Evolutionary conservation across 805 yeast species (phyloP).

Genomic region (Lipomyces lipofer): DNA sequence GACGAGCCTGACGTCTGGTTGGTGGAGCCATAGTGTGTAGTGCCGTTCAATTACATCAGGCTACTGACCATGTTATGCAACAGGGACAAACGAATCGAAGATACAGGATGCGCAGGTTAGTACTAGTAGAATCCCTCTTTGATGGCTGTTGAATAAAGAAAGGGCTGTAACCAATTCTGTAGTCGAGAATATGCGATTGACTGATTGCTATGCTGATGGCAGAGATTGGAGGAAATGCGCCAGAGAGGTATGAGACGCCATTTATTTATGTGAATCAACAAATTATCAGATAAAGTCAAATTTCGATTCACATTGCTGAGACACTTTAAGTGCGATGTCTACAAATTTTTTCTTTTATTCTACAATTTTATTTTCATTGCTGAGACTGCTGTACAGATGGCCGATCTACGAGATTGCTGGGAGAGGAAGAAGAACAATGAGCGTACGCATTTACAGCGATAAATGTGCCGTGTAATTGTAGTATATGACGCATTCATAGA

Average conservation of each 20-base stretch:
- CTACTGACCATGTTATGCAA: too few relatives aligned
- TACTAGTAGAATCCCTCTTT: neutral
- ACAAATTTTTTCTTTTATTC: neutral
- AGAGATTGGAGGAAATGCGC: slow-evolving; percentile 74
- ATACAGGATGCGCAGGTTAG: slow-evolving; percentile 69
- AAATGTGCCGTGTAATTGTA: neutral
- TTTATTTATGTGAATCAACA: neutral
- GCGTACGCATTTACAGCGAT: slow-evolving; percentile 37
- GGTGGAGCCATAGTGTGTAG: too few relatives aligned
- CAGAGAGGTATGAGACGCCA: slow-evolving; percentile 51
- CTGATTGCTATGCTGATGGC: slow-evolving; percentile 75
- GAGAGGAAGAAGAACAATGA: slow-evolving; percentile 53
- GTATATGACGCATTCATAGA: neutral
- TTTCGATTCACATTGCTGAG: too few relatives aligned
- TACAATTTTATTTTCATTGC: neutral
- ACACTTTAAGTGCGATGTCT: too few relatives aligned
- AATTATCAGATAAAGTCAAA: neutral
- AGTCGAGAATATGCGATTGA: slow-evolving; percentile 68
- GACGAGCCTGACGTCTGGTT: slow-evolving; percentile 73
- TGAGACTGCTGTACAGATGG: slow-evolving; percentile 50
- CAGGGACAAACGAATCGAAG: slow-evolving; percentile 69
- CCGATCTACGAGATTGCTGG: slow-evolving; percentile 66
- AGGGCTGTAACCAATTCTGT: slow-evolving; percentile 10
- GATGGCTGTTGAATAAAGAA: too few relatives aligned
- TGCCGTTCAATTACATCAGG: too few relatives aligned